Evolutionary conservation across 371 early-diverging fungal genomes (phyloP), one percentile per base, ranked within the genome.

Genomic region (Rhizomucor miehei): DNA sequence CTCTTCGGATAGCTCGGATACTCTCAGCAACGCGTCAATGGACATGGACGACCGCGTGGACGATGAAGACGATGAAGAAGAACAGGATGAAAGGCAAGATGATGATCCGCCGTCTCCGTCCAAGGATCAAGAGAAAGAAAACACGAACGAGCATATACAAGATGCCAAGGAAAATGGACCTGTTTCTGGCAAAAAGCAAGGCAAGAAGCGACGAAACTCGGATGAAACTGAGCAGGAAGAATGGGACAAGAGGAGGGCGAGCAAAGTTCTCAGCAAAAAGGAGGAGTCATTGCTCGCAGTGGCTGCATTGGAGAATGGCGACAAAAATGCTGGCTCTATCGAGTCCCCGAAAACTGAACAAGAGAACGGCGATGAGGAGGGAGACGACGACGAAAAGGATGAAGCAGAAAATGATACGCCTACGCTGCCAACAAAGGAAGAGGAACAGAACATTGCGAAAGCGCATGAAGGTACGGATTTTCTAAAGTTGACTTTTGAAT

Each of bases 11-110:
- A 57, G 51, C 35, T 57, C 57, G 24, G 57, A 57, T 51, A 57
- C 57, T 11, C 25, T 57, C 10, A 57, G 57, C 46, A 57, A 57
- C 39, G 57, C 44, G 37, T 51, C 57, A 8, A 51, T 57, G 51
- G 57, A 57, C 25, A 51, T 57, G 20, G 57, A 57, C 19, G 57
- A 57, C 21, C 51, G 56, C 23, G 56, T 48, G 10, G 56, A 59
- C 19, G 59, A 59, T 17, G 53, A 53, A 44, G 53, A 53, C 4
- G 45, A 20, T 12, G 46, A 44, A 36, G 23, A 35, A 44, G 50
- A 50, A 21, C 19, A 37, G 12, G 50, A 50, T 1, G 38, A 50
- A 23, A 36, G 36, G 3, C 35, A 48, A 17, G 36, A 48, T 1
- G 35, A 48, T 29, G 29, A 29, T 29, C 29, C 29, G 29, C 12